A percentile compares a stretch with the other conserved stretches of the same genome.
Conservation (phyloP, 1,284 basidiomycete genomes). For the Microbotryum scabiosae region DNA sequence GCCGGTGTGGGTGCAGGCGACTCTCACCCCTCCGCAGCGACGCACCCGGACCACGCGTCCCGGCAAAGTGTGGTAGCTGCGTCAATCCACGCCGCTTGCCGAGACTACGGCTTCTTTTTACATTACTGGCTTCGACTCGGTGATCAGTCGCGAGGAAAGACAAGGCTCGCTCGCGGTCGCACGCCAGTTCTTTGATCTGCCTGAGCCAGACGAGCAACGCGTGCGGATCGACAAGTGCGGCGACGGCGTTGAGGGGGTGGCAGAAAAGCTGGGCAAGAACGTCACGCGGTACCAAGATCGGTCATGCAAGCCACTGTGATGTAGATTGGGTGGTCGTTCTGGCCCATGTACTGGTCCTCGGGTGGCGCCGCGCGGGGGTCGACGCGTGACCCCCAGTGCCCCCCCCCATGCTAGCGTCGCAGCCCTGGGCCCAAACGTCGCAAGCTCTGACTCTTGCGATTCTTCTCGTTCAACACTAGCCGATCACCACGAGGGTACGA, state of each 20-base stretch:
- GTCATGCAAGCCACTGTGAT: constrained; percentile 39
- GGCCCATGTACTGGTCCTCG: too few species aligned
- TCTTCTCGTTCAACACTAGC: not conserved
- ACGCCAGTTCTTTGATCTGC: constrained; percentile 59
- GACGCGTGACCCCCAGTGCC: too few species aligned
- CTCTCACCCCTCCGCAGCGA: too few species aligned
- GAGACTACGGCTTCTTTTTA: constrained; percentile 83
- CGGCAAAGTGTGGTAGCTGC: constrained; percentile 39
- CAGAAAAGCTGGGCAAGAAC: constrained; percentile 57
- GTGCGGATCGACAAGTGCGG: constrained; percentile 52
- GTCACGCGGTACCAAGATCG: constrained; percentile 74
- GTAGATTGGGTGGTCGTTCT: not conserved
- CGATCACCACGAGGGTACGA: constrained; percentile 2
- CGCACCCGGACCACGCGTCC: too few species aligned
- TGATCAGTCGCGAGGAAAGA: constrained; percentile 51
- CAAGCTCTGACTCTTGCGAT: not conserved
- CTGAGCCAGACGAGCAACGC: constrained; percentile 62
- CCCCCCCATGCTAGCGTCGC: too few species aligned
- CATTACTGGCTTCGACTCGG: constrained; percentile 50
- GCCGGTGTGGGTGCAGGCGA: too few species aligned
- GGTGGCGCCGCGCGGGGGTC: too few species aligned
- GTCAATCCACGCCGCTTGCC: constrained; percentile 61
- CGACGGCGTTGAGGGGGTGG: constrained; percentile 40
- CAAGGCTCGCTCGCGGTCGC: constrained; percentile 57
- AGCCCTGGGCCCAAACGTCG: too few species aligned